phyloP scores from a whole-genome alignment of 306 rosid species.

The Begonia masoniana region DNA sequence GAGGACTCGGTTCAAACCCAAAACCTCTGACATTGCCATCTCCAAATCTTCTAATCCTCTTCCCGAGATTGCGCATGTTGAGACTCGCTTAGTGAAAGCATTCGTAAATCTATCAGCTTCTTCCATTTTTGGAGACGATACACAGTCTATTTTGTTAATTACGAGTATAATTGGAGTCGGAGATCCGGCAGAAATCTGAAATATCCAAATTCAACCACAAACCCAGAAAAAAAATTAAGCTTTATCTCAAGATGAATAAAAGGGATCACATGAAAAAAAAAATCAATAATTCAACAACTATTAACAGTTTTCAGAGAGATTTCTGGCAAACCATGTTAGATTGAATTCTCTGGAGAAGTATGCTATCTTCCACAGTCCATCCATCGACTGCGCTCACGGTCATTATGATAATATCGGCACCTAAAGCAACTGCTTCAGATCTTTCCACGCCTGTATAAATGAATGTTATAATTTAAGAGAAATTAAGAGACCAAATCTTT shows the following conservation, averaged over 20 bases:
- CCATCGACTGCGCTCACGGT: constrained; percentile 79
- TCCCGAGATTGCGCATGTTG: constrained; percentile 81
- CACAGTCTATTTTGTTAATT: constrained; percentile 72
- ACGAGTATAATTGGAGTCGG: constrained; percentile 74
- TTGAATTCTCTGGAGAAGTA: constrained; percentile 63
- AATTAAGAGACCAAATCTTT: no score
- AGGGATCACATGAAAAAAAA: constrained; percentile 1
- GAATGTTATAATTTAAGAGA: constrained; percentile 1
- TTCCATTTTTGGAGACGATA: constrained; percentile 28
- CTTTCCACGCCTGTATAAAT: constrained; percentile 72
- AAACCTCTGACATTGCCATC: constrained; percentile 55
- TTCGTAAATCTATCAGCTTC: constrained; percentile 16
- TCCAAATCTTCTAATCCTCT: constrained; percentile 80
- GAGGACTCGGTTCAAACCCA: constrained; percentile 56
- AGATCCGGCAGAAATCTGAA: constrained; percentile 53
- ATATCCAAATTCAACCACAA: constrained; percentile 4
- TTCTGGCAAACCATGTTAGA: constrained; percentile 16
- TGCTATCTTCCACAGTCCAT: constrained; percentile 76
- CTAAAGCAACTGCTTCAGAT: constrained; percentile 88
- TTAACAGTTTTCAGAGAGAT: background rate
- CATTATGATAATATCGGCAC: constrained; percentile 84
- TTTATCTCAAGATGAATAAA: background rate
- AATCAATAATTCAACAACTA: background rate
- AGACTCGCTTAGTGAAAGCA: constrained; percentile 51
- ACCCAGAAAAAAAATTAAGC: background rate